These are phyloP conservation scores for Calycina marina DNA, from an alignment of 2,329 filamentous ascomycete species.

Conservation along the genomic window DNA sequence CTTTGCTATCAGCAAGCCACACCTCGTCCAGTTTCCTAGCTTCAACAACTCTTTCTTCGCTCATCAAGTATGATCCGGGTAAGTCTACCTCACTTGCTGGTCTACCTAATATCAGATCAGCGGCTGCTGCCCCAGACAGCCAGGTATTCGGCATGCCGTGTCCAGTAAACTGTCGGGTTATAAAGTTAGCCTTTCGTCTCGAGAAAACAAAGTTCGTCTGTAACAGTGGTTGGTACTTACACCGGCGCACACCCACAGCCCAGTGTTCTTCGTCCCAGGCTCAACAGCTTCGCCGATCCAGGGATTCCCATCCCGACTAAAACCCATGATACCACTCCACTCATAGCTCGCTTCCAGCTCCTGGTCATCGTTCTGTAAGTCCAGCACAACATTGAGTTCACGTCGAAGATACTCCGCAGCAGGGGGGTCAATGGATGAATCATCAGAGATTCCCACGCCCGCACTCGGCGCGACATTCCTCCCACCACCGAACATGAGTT, in stretches of 20 bases:
- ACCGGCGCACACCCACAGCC: slow-evolving; percentile 8
- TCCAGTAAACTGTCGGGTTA: slow-evolving; percentile 54
- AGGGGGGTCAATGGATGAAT: slow-evolving; percentile 38
- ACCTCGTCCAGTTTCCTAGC: slow-evolving; percentile 16
- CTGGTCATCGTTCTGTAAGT: slow-evolving; percentile 22
- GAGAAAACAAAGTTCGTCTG: too few relatives aligned
- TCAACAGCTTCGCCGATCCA: slow-evolving; percentile 59
- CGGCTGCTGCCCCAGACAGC: slow-evolving; percentile 48
- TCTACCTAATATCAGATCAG: slow-evolving; percentile 38
- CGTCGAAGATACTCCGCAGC: slow-evolving; percentile 19
- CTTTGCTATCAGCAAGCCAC: slow-evolving; percentile 14
- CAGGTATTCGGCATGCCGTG: slow-evolving; percentile 68
- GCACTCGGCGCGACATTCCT: slow-evolving; percentile 38
- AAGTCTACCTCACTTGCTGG: slow-evolving; percentile 27
- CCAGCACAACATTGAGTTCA: slow-evolving; percentile 14
- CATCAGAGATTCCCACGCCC: slow-evolving; percentile 43
- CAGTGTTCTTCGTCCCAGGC: slow-evolving; percentile 43
- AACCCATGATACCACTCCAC: slow-evolving; percentile 77
- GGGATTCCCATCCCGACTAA: slow-evolving; percentile 48
- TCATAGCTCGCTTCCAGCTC: slow-evolving; percentile 32
- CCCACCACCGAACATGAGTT: slow-evolving; percentile 60
- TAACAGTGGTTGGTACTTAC: too few relatives aligned
- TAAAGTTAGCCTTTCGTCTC: too few relatives aligned
- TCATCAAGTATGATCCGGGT: slow-evolving; percentile 26
- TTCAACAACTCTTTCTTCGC: slow-evolving; percentile 10